Conservation (phyloP, 371 early-diverging fungal species). For the Rhizomucor pusillus region DNA sequence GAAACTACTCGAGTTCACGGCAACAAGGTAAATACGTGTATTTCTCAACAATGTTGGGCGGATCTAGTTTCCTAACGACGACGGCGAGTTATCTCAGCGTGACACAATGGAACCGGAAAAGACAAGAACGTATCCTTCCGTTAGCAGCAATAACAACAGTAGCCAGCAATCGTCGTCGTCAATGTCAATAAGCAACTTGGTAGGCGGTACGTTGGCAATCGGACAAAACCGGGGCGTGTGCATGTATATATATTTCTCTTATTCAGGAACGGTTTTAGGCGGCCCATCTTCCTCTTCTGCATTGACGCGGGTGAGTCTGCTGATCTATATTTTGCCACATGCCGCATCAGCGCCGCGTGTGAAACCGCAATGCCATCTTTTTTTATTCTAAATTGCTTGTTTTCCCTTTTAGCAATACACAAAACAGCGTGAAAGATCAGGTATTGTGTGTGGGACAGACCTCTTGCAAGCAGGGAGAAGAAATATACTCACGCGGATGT, state of each 20-base stretch:
- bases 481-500: too few relatives aligned
- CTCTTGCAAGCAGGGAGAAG: too few relatives aligned
- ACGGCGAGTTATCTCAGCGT: background rate
- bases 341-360: too few relatives aligned
- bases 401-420: too few relatives aligned
- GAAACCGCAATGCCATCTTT: too few relatives aligned
- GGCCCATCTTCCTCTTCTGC: background rate
- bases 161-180: slow-evolving; percentile 1
- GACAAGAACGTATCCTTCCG: background rate
- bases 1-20: background rate
- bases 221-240: background rate
- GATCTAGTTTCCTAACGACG: background rate
- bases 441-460: too few relatives aligned
- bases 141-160: background rate
- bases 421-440: too few relatives aligned
- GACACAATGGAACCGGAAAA: background rate
- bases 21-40: background rate
- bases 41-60: background rate
- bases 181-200: slow-evolving; percentile 22
- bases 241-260: background rate
- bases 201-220: slow-evolving; percentile 6
- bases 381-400: too few relatives aligned
- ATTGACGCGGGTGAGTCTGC: background rate
- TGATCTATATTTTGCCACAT: too few relatives aligned
- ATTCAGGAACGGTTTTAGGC: background rate